Percentiles rank a stretch among this genome's conserved stretches.
Evolutionary conservation across 305 asterid species (phyloP).

Genomic region (Fraxinus floribunda): DNA sequence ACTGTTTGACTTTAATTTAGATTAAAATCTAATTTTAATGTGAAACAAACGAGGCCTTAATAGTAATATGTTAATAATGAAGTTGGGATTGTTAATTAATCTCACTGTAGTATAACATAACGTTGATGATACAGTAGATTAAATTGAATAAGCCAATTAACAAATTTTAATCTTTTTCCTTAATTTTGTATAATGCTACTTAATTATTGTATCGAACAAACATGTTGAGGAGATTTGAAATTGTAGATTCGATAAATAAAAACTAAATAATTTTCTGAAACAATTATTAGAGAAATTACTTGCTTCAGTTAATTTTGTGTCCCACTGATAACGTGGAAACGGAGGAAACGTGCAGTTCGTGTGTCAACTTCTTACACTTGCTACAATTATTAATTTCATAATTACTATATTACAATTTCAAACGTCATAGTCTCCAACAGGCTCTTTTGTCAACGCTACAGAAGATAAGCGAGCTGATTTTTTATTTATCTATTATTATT

Average conservation of each 20-base stretch:
- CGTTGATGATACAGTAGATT: neutral
- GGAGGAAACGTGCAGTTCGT: slow-evolving; percentile 33
- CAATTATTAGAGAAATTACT: neutral
- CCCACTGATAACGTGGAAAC: slow-evolving; percentile 20
- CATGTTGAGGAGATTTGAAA: neutral
- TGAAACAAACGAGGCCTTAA: neutral
- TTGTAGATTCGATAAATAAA: neutral
- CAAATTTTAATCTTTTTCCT: neutral
- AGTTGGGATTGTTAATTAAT: neutral
- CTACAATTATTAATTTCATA: neutral
- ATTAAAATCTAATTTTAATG: no score
- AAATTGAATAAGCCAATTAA: neutral
- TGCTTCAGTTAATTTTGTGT: neutral
- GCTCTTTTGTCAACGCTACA: neutral
- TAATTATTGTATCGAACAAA: neutral
- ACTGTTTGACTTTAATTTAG: no score
- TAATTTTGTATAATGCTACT: neutral
- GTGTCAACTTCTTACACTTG: neutral
- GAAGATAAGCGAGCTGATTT: neutral
- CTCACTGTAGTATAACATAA: neutral
- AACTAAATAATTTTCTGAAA: neutral
- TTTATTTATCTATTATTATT: no score
- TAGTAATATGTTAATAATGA: neutral
- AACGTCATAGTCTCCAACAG: slow-evolving; percentile 4
- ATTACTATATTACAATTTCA: neutral